These are phyloP conservation scores for Periconia macrospinosa DNA, from an alignment of 2,329 filamentous ascomycete species.

Conservation along the genomic window DNA sequence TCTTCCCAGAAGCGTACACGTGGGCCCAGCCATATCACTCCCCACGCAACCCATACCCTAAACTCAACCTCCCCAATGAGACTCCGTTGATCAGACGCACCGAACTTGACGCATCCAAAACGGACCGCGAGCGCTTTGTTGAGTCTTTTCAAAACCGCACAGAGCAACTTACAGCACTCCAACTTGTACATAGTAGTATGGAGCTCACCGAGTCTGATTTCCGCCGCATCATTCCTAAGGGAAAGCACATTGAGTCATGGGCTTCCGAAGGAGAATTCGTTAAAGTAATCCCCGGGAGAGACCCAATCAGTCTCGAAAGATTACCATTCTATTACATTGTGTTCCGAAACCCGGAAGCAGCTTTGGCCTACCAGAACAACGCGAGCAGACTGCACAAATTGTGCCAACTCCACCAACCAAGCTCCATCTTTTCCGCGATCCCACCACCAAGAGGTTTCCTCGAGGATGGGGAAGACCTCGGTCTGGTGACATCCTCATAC, in stretches of 20 bases:
- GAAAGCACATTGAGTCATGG: slow-evolving; percentile 69
- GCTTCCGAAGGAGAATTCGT: slow-evolving; percentile 58
- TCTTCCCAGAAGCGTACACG: slow-evolving; percentile 55
- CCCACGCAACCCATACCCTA: slow-evolving; percentile 26
- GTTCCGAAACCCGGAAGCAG: slow-evolving; percentile 64
- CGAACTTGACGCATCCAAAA: slow-evolving; percentile 4
- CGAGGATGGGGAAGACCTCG: slow-evolving; percentile 52
- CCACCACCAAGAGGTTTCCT: slow-evolving; percentile 47
- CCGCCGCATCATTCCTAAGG: slow-evolving; percentile 64
- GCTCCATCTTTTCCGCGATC: slow-evolving; percentile 46
- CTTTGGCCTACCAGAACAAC: slow-evolving; percentile 62
- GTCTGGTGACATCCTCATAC: slow-evolving; percentile 49
- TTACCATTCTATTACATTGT: slow-evolving; percentile 69
- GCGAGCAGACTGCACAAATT: slow-evolving; percentile 56
- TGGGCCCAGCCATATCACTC: slow-evolving; percentile 17
- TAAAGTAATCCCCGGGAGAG: slow-evolving; percentile 66
- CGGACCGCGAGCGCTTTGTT: slow-evolving; percentile 19
- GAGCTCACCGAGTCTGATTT: slow-evolving; percentile 70
- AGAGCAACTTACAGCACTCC: slow-evolving; percentile 50
- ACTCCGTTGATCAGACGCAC: slow-evolving; percentile 12
- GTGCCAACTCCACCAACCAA: slow-evolving; percentile 48
- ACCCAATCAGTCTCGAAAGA: slow-evolving; percentile 64
- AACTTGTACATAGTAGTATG: slow-evolving; percentile 55
- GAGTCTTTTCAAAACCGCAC: slow-evolving; percentile 25
- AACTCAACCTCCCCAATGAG: slow-evolving; percentile 26